Percentiles rank a stretch among this genome's conserved stretches.
phyloP scores from a whole-genome alignment of 2,329 filamentous ascomycete genomes.

The Xylaria arbuscula region DNA sequence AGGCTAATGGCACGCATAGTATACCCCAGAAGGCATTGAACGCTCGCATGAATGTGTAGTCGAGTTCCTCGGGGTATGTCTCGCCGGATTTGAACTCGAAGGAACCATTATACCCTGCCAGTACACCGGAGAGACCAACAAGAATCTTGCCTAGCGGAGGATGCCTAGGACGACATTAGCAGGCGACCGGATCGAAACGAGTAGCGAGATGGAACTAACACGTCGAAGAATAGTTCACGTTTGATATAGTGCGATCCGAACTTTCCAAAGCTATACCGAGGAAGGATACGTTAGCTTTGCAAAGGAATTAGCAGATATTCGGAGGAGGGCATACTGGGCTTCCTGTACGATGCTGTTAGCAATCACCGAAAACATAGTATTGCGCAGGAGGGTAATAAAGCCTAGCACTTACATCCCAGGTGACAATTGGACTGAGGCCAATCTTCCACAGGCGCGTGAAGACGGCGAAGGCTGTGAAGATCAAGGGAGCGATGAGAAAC shows the following conservation, averaged over 20 bases:
- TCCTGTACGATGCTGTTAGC: conserved; percentile 52
- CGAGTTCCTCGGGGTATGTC: conserved; percentile 89
- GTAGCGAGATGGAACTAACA: conserved; percentile 49
- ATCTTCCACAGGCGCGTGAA: conserved; percentile 78
- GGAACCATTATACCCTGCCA: conserved; percentile 97
- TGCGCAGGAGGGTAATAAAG: not conserved
- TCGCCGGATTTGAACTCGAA: conserved; percentile 99
- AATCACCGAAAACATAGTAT: conserved; percentile 6
- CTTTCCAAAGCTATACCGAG: conserved; percentile 79
- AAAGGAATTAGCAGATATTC: conserved; percentile 28
- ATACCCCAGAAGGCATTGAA: conserved; percentile 98
- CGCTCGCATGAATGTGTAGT: conserved; percentile 98
- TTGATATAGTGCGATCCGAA: conserved; percentile 99
- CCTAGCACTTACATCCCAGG: conserved; percentile 64
- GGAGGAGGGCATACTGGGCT: conserved; percentile 64
- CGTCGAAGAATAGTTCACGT: conserved; percentile 98
- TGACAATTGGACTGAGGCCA: conserved; percentile 73
- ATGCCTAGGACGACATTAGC: conserved; percentile 54
- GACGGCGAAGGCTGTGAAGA: conserved; percentile 71
- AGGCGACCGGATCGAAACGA: conserved; percentile 18
- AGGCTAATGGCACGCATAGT: conserved; percentile 90
- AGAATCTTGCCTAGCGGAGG: conserved; percentile 98
- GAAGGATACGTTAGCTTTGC: conserved; percentile 44
- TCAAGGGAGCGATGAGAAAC: conserved; percentile 68
- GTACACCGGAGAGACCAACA: conserved; percentile 92